Conservation (phyloP, 2,329 filamentous ascomycete species). For the Pseudogymnoascus sp. region DNA sequence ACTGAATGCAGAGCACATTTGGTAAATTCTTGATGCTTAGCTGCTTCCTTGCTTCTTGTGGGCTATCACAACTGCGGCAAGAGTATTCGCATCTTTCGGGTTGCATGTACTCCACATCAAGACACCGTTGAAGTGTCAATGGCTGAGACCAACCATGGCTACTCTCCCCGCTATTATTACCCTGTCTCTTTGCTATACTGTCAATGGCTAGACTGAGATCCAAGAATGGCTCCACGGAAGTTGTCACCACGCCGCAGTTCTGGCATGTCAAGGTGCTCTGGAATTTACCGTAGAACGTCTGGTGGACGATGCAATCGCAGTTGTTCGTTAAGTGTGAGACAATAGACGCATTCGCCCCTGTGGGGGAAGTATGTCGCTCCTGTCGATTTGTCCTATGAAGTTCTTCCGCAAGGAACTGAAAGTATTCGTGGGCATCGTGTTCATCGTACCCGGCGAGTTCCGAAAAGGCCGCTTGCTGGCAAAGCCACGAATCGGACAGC, state of each 20-base stretch:
- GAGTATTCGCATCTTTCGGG: conserved; percentile 84
- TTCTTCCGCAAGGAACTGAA: conserved; percentile 89
- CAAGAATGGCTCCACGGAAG: conserved; percentile 79
- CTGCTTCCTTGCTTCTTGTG: conserved; percentile 74
- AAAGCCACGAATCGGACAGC: conserved; percentile 83
- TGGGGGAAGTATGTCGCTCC: conserved; percentile 37
- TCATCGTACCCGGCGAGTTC: conserved; percentile 84
- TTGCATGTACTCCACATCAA: conserved; percentile 79
- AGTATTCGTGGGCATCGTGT: conserved; percentile 95
- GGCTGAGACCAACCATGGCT: conserved; percentile 32
- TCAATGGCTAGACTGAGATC: conserved; percentile 87
- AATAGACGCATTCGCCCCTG: conserved; percentile 37
- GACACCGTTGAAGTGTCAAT: conserved; percentile 60
- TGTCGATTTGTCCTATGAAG: conserved; percentile 74
- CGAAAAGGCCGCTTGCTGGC: conserved; percentile 62
- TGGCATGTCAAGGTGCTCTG: conserved; percentile 87
- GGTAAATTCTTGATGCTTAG: conserved; percentile 77
- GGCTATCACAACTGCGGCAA: conserved; percentile 69
- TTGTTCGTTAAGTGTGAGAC: conserved; percentile 10
- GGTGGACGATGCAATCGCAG: conserved; percentile 88
- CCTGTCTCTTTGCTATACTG: conserved; percentile 38
- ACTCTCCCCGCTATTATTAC: conserved; percentile 36
- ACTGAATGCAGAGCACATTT: conserved; percentile 82
- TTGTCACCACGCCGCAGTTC: conserved; percentile 73
- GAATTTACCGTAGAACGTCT: conserved; percentile 87